Conservation (phyloP, 2,329 filamentous ascomycete species). For the Aspergillus sp. region DNA sequence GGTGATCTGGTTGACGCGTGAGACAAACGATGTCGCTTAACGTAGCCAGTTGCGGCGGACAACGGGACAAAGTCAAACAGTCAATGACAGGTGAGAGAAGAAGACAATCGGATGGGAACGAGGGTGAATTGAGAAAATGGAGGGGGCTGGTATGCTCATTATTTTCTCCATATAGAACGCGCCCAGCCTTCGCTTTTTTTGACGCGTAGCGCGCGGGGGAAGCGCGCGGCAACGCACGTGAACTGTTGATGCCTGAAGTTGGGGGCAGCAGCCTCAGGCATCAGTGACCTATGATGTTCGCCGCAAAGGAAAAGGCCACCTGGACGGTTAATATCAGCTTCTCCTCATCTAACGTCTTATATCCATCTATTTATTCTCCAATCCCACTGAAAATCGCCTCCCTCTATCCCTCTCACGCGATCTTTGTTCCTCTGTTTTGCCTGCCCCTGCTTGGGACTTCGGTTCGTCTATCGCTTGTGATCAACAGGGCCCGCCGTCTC, state of each 20-base stretch:
- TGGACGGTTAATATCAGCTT: slow-evolving; percentile 7
- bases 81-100: too few relatives aligned
- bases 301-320: slow-evolving; percentile 22
- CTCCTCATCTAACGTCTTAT: not conserved
- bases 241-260: not conserved
- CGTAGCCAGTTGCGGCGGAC: not conserved
- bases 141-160: slow-evolving; percentile 6
- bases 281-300: not conserved
- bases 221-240: slow-evolving; percentile 14
- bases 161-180: not conserved
- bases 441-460: not conserved
- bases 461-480: not conserved
- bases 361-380: too few relatives aligned
- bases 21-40: too few relatives aligned
- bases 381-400: not conserved
- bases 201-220: slow-evolving; percentile 21
- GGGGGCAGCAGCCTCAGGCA: not conserved
- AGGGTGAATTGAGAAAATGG: slow-evolving; percentile 3
- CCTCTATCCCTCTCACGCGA: not conserved
- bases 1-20: too few relatives aligned
- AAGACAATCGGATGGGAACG: not conserved
- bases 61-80: not conserved
- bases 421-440: not conserved
- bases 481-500: slow-evolving; percentile 1
- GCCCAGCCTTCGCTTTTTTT: slow-evolving; percentile 2